Evolutionary conservation across 306 rosid species (phyloP), one percentile per base, ranked within the genome.

Genomic region (Casuarina cunninghamiana): DNA sequence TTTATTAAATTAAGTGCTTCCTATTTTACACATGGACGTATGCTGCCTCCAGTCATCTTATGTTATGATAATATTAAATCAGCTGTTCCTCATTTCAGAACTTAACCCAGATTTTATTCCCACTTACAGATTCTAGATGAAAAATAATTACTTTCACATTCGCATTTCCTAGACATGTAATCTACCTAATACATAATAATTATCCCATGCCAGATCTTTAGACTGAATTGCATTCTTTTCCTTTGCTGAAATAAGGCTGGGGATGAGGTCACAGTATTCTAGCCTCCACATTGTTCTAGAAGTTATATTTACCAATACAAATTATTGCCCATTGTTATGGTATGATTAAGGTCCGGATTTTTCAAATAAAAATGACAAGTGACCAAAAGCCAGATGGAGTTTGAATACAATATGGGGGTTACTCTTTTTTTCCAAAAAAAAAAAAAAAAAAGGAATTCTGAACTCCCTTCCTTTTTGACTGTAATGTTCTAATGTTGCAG

Each of bases 401-500:
- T 39, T 42, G 32, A 66, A 41, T 66, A 35, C 9, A 39, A 42
- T 66, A 21, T 15, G 71, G 35, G 16, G 71, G 26, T 66, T 44
- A 5, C 15, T 16, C 15, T 8, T 1, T 65, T 75, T 69, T 66
- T 2, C 26, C 26, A 21, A 21, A 21, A 21, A 21, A 21, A 21
- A 2, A 76, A 37, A n/a, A 48, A 68, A 35, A 45, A 10, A n/a
- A 53, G 2, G 15, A 49, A 9, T 15, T 57, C 37, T 2, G 5
- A 58, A 57, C n/a, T 44, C 10, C 69, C 75, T 68, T 77, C 21
- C 37, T 10, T 42, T 68, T 32, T 63, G n/a, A 57, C 49, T 32
- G 73, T 62, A 43, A 11, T 50, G 51, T 71, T 79, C 77, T 51
- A 67, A 72, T 80, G 57, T 76, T 50, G 71, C 84, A 93, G 97